These are phyloP conservation scores for Aciculoconidium aculeatum DNA, from an alignment of 805 yeast species.

Conservation along the genomic window DNA sequence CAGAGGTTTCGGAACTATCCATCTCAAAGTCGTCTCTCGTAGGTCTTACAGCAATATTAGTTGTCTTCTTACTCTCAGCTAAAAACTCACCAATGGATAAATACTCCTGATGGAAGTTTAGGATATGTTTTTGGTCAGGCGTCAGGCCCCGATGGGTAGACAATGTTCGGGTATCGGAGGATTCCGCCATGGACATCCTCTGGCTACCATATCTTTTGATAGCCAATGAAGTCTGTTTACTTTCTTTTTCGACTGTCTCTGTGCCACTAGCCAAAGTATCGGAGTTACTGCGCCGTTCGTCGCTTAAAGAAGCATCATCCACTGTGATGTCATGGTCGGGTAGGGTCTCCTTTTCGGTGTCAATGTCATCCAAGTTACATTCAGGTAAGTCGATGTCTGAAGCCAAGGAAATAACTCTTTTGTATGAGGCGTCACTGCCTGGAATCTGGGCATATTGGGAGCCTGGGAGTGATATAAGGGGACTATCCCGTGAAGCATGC, in stretches of 20 bases:
- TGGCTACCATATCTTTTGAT: too few species aligned
- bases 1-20: slow-evolving; percentile 14
- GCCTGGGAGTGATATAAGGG: too few species aligned
- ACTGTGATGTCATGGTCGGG: neutral
- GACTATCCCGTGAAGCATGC: too few species aligned
- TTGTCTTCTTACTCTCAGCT: slow-evolving; percentile 10
- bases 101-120: slow-evolving; percentile 12
- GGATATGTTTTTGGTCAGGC: slow-evolving; percentile 8
- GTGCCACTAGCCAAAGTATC: slow-evolving; percentile 5
- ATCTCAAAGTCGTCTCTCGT: slow-evolving; percentile 7
- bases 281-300: slow-evolving; percentile 7
- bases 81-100: slow-evolving; percentile 12
- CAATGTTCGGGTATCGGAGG: too few species aligned
- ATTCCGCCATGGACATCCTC: too few species aligned
- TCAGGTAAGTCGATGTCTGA: slow-evolving; percentile 10
- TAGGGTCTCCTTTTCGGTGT: neutral
- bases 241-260: slow-evolving; percentile 3
- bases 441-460: neutral
- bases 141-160: too few species aligned
- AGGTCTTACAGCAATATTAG: too few species aligned
- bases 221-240: slow-evolving; percentile 5
- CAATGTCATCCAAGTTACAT: slow-evolving; percentile 7
- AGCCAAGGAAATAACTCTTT: too few species aligned
- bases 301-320: slow-evolving; percentile 2
- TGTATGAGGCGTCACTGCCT: too few species aligned